phyloP scores from a whole-genome alignment of 2,329 filamentous ascomycete species.

The Penicillium sp. region DNA sequence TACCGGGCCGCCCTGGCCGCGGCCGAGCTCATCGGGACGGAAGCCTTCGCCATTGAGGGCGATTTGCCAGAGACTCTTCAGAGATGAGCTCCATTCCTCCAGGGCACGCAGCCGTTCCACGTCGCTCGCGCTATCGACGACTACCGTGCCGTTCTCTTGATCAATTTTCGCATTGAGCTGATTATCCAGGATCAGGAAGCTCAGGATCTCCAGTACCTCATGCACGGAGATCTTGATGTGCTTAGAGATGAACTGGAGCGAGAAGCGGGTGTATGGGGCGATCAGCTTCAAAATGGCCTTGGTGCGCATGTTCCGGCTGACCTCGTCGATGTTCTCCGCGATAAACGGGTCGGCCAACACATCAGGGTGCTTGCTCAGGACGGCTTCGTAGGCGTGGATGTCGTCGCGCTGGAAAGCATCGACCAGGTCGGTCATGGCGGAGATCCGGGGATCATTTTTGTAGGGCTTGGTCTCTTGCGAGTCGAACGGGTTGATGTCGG shows the following conservation, averaged over 20 bases:
- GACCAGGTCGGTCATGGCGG: conserved; percentile 95
- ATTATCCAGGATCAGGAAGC: conserved; percentile 89
- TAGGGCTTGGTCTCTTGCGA: conserved; percentile 99
- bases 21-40: conserved; percentile 49
- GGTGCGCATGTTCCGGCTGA: conserved; percentile 96
- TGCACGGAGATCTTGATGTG: conserved; percentile 82
- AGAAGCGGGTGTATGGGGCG: conserved; percentile 92
- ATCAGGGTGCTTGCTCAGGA: conserved; percentile 85
- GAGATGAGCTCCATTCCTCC: conserved; percentile 71
- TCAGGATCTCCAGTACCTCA: conserved; percentile 95
- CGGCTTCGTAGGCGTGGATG: conserved; percentile 87
- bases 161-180: conserved; percentile 88
- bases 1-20: conserved; percentile 33
- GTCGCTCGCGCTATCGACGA: conserved; percentile 77
- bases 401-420: conserved; percentile 96
- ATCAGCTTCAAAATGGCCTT: conserved; percentile 94
- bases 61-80: conserved; percentile 71
- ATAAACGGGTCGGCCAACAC: conserved; percentile 93
- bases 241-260: conserved; percentile 82
- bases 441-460: conserved; percentile 91
- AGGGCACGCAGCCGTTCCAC: conserved; percentile 73
- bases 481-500: conserved; percentile 97
- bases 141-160: conserved; percentile 81
- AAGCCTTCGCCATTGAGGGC: conserved; percentile 78
- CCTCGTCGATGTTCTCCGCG: conserved; percentile 98